Evolutionary conservation across 2,329 filamentous ascomycete genomes (phyloP).

Genomic region (Aspergillus caelatus): DNA sequence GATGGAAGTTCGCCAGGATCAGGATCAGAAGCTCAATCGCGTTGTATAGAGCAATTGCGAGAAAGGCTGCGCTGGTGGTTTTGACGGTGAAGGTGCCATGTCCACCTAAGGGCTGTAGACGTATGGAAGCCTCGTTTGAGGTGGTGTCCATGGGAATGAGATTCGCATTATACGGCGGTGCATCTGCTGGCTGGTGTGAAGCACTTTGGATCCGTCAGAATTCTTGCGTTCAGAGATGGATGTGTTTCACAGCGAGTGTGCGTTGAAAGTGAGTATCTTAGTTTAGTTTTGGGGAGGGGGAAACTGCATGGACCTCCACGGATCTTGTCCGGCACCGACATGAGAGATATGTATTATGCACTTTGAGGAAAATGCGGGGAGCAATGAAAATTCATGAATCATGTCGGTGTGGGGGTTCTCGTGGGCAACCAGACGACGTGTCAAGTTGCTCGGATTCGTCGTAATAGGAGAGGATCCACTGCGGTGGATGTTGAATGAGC

Average conservation of each 20-base stretch:
- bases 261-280: not conserved
- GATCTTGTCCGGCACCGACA: not conserved
- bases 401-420: not conserved
- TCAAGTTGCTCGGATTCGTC: not conserved
- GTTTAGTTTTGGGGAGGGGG: no score
- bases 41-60: not conserved
- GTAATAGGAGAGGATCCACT: not conserved
- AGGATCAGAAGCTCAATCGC: not conserved
- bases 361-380: not conserved
- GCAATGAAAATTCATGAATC: not conserved
- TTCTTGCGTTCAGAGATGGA: not conserved
- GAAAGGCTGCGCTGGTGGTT: not conserved
- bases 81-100: not conserved
- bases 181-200: not conserved
- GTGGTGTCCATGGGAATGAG: not conserved
- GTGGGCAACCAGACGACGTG: not conserved
- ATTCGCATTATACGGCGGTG: not conserved
- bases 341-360: not conserved
- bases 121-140: not conserved
- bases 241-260: not conserved
- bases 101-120: not conserved
- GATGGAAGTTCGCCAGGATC: not conserved
- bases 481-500: no score
- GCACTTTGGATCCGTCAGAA: not conserved
- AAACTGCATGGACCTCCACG: not conserved